Percentiles rank a stretch among this genome's conserved stretches.
phyloP scores from a whole-genome alignment of 2,329 filamentous ascomycete species.

The Diaporthe helianthi region DNA sequence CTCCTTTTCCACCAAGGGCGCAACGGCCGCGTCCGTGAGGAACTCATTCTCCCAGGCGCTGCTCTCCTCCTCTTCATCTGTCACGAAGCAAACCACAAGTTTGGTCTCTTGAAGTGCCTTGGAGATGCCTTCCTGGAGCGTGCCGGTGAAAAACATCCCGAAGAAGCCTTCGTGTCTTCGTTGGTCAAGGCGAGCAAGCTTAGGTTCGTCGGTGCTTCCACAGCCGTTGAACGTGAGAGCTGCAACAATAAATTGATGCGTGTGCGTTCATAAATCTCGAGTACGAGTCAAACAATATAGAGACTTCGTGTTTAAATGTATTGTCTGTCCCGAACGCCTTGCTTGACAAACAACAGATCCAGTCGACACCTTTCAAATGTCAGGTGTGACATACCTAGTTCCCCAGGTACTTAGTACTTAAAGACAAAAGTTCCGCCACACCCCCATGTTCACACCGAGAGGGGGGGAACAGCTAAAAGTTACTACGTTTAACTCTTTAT shows the following conservation, averaged over 20 bases:
- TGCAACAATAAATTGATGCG: neutral
- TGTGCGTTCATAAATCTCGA: neutral
- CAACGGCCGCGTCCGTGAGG: slow-evolving; percentile 61
- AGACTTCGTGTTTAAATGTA: too few species aligned
- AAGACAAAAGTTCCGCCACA: too few species aligned
- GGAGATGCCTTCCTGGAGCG: slow-evolving; percentile 80
- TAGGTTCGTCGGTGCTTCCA: neutral
- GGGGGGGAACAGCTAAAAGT: too few species aligned
- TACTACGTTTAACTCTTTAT: too few species aligned
- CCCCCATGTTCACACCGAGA: too few species aligned
- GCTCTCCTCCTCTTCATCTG: slow-evolving; percentile 77
- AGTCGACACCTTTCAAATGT: slow-evolving; percentile 8
- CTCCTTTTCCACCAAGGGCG: slow-evolving; percentile 62
- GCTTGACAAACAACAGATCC: neutral
- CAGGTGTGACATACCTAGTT: neutral
- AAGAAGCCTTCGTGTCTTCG: neutral
- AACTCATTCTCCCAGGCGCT: slow-evolving; percentile 76
- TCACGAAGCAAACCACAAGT: slow-evolving; percentile 84
- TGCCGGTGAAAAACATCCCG: slow-evolving; percentile 82
- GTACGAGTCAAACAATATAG: neutral
- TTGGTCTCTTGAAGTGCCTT: slow-evolving; percentile 77
- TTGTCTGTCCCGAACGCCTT: neutral
- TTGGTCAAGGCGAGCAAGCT: neutral
- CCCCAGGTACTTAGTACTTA: too few species aligned
- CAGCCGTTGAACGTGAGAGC: neutral